Percentiles rank a stretch among this genome's conserved stretches.
These are phyloP conservation scores for Beauveria sp. DNA, from an alignment of 2,329 filamentous ascomycete genomes.

Conservation along the genomic window DNA sequence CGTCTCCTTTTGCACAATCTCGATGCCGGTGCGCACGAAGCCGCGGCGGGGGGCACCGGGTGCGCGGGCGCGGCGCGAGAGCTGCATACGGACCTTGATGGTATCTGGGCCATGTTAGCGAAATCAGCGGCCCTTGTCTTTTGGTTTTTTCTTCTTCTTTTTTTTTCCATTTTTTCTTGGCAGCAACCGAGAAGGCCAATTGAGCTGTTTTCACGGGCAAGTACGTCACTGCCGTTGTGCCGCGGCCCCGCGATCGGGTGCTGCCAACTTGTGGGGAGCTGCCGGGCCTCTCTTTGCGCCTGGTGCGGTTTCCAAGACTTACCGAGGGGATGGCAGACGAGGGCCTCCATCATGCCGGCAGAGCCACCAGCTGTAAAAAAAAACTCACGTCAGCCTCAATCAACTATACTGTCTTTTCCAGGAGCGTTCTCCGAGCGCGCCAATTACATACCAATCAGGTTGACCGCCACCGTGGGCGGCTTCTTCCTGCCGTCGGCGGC, in stretches of 20 bases:
- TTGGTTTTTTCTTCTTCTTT: background rate
- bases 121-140: background rate
- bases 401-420: conserved; percentile 5
- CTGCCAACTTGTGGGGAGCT: conserved; percentile 4
- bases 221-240: conserved; percentile 3
- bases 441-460: conserved; percentile 67
- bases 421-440: background rate
- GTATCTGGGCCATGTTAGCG: conserved; percentile 53
- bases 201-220: background rate
- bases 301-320: conserved; percentile 23
- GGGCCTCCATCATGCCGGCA: conserved; percentile 98
- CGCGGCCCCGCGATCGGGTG: conserved; percentile 2
- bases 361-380: conserved; percentile 70
- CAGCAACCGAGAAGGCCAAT: background rate
- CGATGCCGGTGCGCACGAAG: conserved; percentile 76
- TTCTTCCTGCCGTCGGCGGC: conserved; percentile 47
- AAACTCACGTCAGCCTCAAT: conserved; percentile 15
- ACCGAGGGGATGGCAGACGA: conserved; percentile 91
- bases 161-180: conserved; percentile 1
- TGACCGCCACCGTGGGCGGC: conserved; percentile 78
- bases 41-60: conserved; percentile 82
- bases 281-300: background rate
- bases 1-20: conserved; percentile 86
- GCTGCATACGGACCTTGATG: conserved; percentile 99
- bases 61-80: conserved; percentile 74